Percentiles rank a stretch among this genome's conserved stretches.
Conservation (phyloP, 73 alveolate genomes). For the Tetrahymena elliotti region DNA sequence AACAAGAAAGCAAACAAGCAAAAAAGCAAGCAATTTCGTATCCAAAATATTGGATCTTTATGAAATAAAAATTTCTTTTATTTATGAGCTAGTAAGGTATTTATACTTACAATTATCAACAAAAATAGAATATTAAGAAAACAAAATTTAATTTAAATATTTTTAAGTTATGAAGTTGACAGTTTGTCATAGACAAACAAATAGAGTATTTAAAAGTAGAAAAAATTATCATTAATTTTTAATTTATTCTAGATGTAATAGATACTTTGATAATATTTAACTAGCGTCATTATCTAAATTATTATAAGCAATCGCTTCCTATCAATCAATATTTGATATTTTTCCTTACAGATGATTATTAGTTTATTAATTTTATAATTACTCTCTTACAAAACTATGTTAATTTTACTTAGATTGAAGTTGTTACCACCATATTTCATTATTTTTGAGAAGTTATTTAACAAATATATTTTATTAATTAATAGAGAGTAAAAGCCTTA, state of each 20-base stretch:
- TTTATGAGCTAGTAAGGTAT: background rate
- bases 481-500: background rate
- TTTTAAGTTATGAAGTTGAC: too few relatives aligned
- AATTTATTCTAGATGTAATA: background rate
- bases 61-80: background rate
- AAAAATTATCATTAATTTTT: too few relatives aligned
- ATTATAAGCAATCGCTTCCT: too few relatives aligned
- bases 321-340: too few relatives aligned
- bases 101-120: background rate
- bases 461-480: too few relatives aligned
- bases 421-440: background rate
- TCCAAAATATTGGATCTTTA: background rate
- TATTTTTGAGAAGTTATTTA: too few relatives aligned
- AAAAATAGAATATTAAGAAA: background rate
- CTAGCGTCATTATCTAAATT: background rate
- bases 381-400: too few relatives aligned
- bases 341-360: too few relatives aligned
- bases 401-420: too few relatives aligned
- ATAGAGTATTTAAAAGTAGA: background rate
- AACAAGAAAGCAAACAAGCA: background rate
- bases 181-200: background rate
- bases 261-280: background rate
- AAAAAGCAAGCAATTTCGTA: background rate
- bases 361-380: too few relatives aligned
- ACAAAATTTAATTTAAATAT: background rate